These are phyloP conservation scores for Aspergillus novofumigatus DNA, from an alignment of 2,329 filamentous ascomycete species.

Conservation along the genomic window DNA sequence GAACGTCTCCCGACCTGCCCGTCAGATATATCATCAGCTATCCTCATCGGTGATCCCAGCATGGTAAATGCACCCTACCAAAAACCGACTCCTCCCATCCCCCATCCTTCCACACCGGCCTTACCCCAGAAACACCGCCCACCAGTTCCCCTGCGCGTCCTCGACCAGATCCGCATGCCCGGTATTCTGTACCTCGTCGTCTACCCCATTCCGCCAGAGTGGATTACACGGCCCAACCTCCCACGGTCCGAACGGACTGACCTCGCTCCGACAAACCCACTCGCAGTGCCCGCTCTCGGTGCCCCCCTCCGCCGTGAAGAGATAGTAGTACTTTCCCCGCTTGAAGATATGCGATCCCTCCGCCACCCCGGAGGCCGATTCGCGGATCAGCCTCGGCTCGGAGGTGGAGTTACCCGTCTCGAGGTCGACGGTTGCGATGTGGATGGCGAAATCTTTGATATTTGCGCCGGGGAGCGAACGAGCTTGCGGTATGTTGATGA, in stretches of 20 bases:
- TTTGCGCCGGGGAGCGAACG: constrained; percentile 34
- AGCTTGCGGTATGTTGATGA: constrained; percentile 38
- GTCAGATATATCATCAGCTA: not conserved
- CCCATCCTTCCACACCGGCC: constrained; percentile 30
- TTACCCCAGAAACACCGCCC: constrained; percentile 46
- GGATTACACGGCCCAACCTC: constrained; percentile 56
- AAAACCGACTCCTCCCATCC: constrained; percentile 41
- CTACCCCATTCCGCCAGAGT: constrained; percentile 49
- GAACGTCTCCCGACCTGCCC: constrained; percentile 47
- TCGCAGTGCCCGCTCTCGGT: constrained; percentile 59
- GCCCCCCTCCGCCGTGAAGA: constrained; percentile 53
- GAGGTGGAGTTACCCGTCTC: constrained; percentile 30
- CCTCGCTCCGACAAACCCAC: constrained; percentile 54
- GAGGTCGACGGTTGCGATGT: constrained; percentile 34
- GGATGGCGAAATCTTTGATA: constrained; percentile 49
- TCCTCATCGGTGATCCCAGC: not conserved
- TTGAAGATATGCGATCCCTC: constrained; percentile 56
- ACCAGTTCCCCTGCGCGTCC: constrained; percentile 45
- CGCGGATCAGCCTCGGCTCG: constrained; percentile 38
- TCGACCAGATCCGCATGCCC: constrained; percentile 50
- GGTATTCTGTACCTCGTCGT: constrained; percentile 49
- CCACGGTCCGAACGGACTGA: constrained; percentile 57
- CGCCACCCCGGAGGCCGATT: constrained; percentile 41
- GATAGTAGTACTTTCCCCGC: constrained; percentile 51
- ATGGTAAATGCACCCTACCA: constrained; percentile 24